Conservation (phyloP, 2,329 filamentous ascomycete genomes). For the Epichloe sylvatica region DNA sequence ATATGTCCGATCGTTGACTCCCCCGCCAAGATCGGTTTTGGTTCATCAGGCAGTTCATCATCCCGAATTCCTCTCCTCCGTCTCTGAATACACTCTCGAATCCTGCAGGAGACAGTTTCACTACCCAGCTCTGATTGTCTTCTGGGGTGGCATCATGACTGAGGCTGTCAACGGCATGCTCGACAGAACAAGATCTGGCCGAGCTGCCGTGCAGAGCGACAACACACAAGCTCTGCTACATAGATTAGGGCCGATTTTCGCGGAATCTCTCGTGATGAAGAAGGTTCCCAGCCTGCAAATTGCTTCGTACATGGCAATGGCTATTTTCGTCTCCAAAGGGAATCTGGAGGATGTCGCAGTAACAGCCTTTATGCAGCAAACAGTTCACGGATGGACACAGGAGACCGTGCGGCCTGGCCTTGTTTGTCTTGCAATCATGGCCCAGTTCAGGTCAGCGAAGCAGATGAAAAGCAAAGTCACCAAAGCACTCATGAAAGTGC, state of each 20-base stretch:
- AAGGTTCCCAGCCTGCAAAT: slow-evolving; percentile 67
- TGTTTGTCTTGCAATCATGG: slow-evolving; percentile 66
- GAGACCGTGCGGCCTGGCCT: slow-evolving; percentile 63
- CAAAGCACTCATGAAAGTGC: slow-evolving; percentile 52
- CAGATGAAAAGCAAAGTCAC: slow-evolving; percentile 56
- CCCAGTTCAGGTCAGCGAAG: slow-evolving; percentile 60
- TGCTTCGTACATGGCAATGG: slow-evolving; percentile 81
- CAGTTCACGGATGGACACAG: slow-evolving; percentile 60
- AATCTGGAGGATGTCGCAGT: slow-evolving; percentile 65
- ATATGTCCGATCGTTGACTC: slow-evolving; percentile 64
- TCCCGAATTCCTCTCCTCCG: slow-evolving; percentile 55
- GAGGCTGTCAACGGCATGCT: slow-evolving; percentile 76
- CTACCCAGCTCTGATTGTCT: slow-evolving; percentile 65
- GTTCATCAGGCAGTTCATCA: slow-evolving; percentile 75
- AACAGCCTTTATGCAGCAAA: slow-evolving; percentile 80
- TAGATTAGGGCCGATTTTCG: slow-evolving; percentile 52
- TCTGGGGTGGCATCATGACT: slow-evolving; percentile 81
- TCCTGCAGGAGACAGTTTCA: slow-evolving; percentile 59
- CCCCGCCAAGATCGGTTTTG: slow-evolving; percentile 70
- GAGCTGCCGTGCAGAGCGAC: slow-evolving; percentile 60
- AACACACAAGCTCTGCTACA: slow-evolving; percentile 68
- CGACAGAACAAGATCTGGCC: slow-evolving; percentile 61
- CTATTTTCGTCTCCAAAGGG: slow-evolving; percentile 73
- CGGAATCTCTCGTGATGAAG: slow-evolving; percentile 62
- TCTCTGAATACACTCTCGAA: slow-evolving; percentile 68